Percentiles rank a stretch among this genome's conserved stretches.
Conservation (phyloP, 2,329 filamentous ascomycete species). For the Epichloe scottii region DNA sequence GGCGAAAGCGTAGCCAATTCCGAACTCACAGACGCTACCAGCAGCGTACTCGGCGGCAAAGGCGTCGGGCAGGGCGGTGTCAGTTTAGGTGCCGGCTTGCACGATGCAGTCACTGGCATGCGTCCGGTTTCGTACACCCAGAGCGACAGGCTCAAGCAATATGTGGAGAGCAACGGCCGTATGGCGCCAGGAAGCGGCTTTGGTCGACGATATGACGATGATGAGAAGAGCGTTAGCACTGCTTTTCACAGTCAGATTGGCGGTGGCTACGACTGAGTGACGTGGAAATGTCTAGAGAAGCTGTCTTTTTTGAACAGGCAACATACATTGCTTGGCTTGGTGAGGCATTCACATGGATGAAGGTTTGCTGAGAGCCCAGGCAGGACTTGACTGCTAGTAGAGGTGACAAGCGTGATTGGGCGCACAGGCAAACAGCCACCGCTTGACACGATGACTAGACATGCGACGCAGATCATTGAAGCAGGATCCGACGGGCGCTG, state of each 20-base stretch:
- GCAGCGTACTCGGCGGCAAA: conserved; percentile 64
- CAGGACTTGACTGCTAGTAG: not conserved
- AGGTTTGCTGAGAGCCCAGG: not conserved
- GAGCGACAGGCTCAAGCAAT: conserved; percentile 78
- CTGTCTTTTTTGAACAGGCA: not conserved
- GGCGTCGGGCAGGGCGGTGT: conserved; percentile 75
- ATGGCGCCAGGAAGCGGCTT: conserved; percentile 55
- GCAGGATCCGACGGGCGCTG: not conserved
- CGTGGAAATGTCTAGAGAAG: not conserved
- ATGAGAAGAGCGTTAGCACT: conserved; percentile 90
- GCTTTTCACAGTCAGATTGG: conserved; percentile 94
- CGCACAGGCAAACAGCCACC: not conserved
- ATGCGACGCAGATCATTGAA: not conserved
- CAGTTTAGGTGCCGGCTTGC: conserved; percentile 70
- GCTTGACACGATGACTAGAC: conserved; percentile 1
- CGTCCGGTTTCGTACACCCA: conserved; percentile 46
- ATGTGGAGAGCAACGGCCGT: conserved; percentile 75
- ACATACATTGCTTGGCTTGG: not conserved
- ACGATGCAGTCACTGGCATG: conserved; percentile 55
- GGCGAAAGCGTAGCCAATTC: conserved; percentile 89
- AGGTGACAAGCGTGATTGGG: not conserved
- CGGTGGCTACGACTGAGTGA: conserved; percentile 40
- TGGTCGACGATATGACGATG: conserved; percentile 69
- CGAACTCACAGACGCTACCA: conserved; percentile 73
- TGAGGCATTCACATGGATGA: not conserved